Base-by-base conservation (phyloP, 2,329 filamentous ascomycete genomes). In the Hymenoscyphus repandus region DNA sequence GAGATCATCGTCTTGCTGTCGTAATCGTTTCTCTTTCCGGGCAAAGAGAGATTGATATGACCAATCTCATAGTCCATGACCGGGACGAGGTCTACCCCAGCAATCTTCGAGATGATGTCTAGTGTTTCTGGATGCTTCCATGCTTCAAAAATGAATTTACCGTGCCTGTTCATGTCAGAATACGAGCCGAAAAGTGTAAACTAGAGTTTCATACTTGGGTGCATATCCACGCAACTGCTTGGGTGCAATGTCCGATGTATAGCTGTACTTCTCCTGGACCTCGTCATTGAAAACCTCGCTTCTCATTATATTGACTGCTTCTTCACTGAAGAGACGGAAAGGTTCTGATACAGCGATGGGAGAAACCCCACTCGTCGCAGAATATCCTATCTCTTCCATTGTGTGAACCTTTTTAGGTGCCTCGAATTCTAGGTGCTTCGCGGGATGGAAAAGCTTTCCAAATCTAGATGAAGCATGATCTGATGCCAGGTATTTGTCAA, bases 271-370 rank as follows among this genome's bases (percentile, higher is more conserved):
- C 7, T 73, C 66, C 56, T 76, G 72, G 3, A 85, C 79, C 34
- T 77, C 72, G 0, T 77, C 71, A 42, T 74, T 75, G 36, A 85
- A 70, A n/a, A 85, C 74, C 63, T 87, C 83, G 2, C 68, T 68
- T 49, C 83, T 74, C 75, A 86, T 85, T 46, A 76, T 73, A 60
- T 76, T 67, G 45, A 86, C 73, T 1, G 82, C 82, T 42, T 83
- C 79, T 31, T 72, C 62, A 10, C 78, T 78, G 66, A 86, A 86
- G 20, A 86, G 72, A 3, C 72, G 72, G 64, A 86, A 86, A 0
- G 82, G 81, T 51, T 85, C 78, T 0, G 82, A 83, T 46, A 84
- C 81, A 11, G 81, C 83, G 44, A 81, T 71, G 1, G 75, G 74
- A 1, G 83, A 86, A 22, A 86, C 73, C 4, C 82, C 83, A 45